phyloP scores from a whole-genome alignment of 306 rosid species.

The Trifolium dubium region DNA sequence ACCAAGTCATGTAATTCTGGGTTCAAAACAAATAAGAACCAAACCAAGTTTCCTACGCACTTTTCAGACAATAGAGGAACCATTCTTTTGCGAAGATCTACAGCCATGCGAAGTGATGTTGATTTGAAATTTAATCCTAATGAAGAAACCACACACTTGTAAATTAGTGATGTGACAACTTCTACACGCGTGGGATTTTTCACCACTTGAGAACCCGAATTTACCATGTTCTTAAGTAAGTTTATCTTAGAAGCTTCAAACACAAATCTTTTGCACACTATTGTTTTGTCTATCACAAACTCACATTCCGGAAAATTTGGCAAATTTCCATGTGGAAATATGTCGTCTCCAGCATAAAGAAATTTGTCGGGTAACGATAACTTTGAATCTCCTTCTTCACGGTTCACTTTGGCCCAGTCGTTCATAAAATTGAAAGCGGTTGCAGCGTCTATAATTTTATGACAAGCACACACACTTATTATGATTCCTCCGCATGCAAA shows the following conservation, averaged over 20 bases:
- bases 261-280: conserved; percentile 48
- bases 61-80: conserved; percentile 43
- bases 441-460: conserved; percentile 53
- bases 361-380: conserved; percentile 6
- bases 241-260: conserved; percentile 44
- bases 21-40: conserved; percentile 25
- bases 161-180: conserved; percentile 49
- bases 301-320: conserved; percentile 28
- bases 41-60: conserved; percentile 44
- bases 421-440: conserved; percentile 50
- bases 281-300: neutral
- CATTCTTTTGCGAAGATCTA: conserved; percentile 49
- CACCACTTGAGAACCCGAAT: conserved; percentile 19
- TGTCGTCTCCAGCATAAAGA: conserved; percentile 13
- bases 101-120: neutral
- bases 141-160: conserved; percentile 34
- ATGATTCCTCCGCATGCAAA: conserved; percentile 61
- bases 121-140: neutral
- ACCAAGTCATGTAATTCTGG: conserved; percentile 42
- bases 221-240: conserved; percentile 40
- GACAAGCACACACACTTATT: conserved; percentile 49
- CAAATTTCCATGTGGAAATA: conserved; percentile 37
- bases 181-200: conserved; percentile 51
- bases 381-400: neutral
- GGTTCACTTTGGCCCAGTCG: conserved; percentile 53